Base-by-base conservation (phyloP, 257 asterid genomes). In the Plantago elongata region DNA sequence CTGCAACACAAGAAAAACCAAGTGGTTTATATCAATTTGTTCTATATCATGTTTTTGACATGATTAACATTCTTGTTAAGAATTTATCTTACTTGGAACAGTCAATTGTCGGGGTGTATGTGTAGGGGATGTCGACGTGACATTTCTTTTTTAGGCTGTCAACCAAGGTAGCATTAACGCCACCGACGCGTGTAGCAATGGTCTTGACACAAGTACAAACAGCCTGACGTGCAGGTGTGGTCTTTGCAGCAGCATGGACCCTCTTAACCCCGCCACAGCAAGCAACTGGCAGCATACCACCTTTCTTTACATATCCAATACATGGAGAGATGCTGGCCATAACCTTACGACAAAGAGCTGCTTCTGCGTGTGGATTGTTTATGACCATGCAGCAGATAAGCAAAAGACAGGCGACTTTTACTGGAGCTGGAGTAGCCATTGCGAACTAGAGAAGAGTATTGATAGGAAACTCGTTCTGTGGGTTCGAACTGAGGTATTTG, bases 21-120 rank as follows among this genome's bases (percentile, higher is more conserved):
- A 34, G 40, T 34, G 40, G 40, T 34, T 34, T 34, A 34, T 34
- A 34, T 34, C 40, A 34, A 1, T 34, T 34, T 6, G 4, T 34
- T 7, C 5, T 34, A 34, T 34, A 34, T 34, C 7, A 7, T 7
- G 40, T 34, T 34, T 34, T 3, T 34, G 27, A 22, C 40, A 34
- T 34, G 2, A 34, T 34, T 34, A 34, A 34, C 40, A 34, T 5
- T 34, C 40, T 4, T 5, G 40, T 12, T 54, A 29, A 12, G 59
- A 54, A 54, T 27, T 54, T 22, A 54, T 54, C 63, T 43, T 58
- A 58, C 63, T 58, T 58, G 29, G 63, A 58, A 27, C 63, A 58
- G 51, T 58, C 63, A 11, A 58, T 58, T 43, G 63, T 8, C 6
- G 63, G 63, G 50, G 34, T 15, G 50, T 58, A 58, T 14, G 30